Base-by-base conservation (phyloP, 2,329 filamentous ascomycete species). In the Plenodomus biglobosus region DNA sequence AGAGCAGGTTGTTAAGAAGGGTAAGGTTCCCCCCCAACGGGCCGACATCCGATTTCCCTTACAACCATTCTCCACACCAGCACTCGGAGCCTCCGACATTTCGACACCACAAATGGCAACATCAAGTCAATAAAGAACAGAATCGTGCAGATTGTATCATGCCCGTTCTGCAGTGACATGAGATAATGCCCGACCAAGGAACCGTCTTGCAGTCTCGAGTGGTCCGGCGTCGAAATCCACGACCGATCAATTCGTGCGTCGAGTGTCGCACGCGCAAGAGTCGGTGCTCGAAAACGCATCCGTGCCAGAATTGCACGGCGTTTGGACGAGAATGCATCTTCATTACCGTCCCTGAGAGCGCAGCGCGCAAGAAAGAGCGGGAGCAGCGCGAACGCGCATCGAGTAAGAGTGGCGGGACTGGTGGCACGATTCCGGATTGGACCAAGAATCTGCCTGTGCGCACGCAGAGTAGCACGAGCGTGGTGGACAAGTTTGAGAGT, bases 301-400 rank as follows among this genome's bases (percentile, higher is more conserved):
- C 69, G 35, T 71, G 69, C 52, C 68, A 72, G 51, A 72, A 71
- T 47, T 72, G 69, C 59, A 70, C 67, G 8, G 69, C 69, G 17
- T 72, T 71, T 55, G 69, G 69, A 24, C 54, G 69, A 53, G 68
- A 72, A 48, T 72, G 69, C 45, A 52, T 72, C 52, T 72, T 72
- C 55, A 72, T 72, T 49, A 71, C 66, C 18, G 66, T 71, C 13
- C 67, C 69, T 42, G 69, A 72, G 59, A 67, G 64, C 44, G 69
- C 66, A 32, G 65, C 65, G 40, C 67, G 68, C 51, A 70, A 69
- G 55, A 71, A 65, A 57, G 66, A 70, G 54, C 56, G 68, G 52
- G 66, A 69, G 40, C 56, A 61, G 39, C 48, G 63, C 27, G 57
- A 64, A 36, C 59, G 59, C 44, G 59, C 61, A 15, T 48, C 58